phyloP scores from a whole-genome alignment of 2,329 filamentous ascomycete species.

The Xylariales sp. region DNA sequence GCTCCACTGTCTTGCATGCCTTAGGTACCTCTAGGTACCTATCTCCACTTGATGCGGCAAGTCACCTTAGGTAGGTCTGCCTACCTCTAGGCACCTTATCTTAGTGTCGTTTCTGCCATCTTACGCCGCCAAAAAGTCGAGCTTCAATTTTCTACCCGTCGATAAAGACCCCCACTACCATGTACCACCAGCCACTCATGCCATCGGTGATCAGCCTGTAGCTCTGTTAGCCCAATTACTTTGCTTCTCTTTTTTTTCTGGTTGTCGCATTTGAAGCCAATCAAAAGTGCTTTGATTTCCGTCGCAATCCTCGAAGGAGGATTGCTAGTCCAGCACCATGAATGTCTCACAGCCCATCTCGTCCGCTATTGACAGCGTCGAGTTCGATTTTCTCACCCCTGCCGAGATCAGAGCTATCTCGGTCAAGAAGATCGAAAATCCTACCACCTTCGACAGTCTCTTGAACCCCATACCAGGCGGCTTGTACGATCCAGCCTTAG shows the following conservation, averaged over 20 bases:
- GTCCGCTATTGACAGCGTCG: constrained; percentile 85
- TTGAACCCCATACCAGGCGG: constrained; percentile 90
- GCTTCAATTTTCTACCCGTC: constrained; percentile 39
- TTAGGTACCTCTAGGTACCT: no score
- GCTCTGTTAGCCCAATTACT: constrained; percentile 1
- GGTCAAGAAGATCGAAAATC: constrained; percentile 93
- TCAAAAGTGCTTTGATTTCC: neutral
- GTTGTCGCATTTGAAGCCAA: constrained; percentile 10
- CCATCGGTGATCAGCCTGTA: constrained; percentile 6
- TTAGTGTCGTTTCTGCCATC: constrained; percentile 51
- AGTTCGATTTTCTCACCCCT: constrained; percentile 86
- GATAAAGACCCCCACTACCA: constrained; percentile 15
- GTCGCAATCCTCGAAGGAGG: constrained; percentile 37
- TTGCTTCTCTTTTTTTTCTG: neutral
- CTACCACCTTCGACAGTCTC: constrained; percentile 92
- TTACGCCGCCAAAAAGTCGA: constrained; percentile 59
- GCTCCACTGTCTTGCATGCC: constrained; percentile 4
- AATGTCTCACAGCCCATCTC: constrained; percentile 84
- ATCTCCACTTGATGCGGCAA: no score
- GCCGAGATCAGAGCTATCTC: constrained; percentile 89
- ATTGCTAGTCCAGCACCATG: constrained; percentile 57
- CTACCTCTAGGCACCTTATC: neutral
- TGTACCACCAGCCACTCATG: constrained; percentile 4
- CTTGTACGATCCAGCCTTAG: constrained; percentile 91
- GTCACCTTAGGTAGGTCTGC: neutral